Conservation (phyloP, 2,329 filamentous ascomycete species). For the Trichoderma sp. region DNA sequence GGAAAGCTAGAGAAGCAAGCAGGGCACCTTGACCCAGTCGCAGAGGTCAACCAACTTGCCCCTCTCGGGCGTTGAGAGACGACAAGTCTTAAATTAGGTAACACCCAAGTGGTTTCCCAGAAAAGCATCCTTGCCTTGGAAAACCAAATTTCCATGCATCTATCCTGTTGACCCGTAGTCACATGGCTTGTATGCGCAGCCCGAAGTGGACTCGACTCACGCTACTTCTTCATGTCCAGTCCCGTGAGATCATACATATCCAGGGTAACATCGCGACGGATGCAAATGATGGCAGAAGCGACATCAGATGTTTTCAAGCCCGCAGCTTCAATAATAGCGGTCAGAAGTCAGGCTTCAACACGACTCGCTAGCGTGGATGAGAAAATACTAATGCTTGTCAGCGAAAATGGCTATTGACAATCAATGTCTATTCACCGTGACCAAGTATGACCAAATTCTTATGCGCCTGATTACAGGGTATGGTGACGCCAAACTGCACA, state of each 20-base stretch:
- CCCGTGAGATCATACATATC: conserved; percentile 10
- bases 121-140: conserved; percentile 17
- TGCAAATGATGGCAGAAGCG: conserved; percentile 3
- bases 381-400: neutral
- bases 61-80: conserved; percentile 8
- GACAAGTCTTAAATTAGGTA: conserved; percentile 8
- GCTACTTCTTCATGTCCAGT: conserved; percentile 17
- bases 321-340: conserved; percentile 9
- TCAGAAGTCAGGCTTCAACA: conserved; percentile 16
- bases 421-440: neutral
- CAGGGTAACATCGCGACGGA: conserved; percentile 19
- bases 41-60: conserved; percentile 3
- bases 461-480: conserved; percentile 10
- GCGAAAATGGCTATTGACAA: neutral
- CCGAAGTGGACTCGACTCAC: conserved; percentile 7
- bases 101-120: neutral
- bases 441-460: neutral
- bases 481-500: neutral
- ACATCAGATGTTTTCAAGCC: conserved; percentile 7
- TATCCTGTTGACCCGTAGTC: conserved; percentile 18
- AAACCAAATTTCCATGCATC: neutral
- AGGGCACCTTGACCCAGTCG: neutral
- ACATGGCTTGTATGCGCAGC: conserved; percentile 21
- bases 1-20: neutral
- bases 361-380: neutral